These are phyloP conservation scores for Metarhizium brunneum DNA, from an alignment of 2,329 filamentous ascomycete species.

Conservation along the genomic window DNA sequence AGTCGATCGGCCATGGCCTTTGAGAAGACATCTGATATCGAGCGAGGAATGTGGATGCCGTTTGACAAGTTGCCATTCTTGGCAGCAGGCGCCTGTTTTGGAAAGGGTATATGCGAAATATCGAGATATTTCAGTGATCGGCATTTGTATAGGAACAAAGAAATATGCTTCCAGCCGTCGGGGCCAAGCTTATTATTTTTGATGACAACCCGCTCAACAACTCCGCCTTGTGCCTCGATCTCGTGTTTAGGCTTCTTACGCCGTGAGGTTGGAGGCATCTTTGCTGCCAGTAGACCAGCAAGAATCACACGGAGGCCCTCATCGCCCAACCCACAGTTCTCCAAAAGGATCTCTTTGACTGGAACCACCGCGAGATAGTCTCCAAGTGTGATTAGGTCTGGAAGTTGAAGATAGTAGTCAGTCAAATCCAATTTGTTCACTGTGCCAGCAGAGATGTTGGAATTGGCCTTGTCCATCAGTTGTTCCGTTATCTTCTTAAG, in stretches of 20 bases:
- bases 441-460: constrained; percentile 58
- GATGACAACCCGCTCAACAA: constrained; percentile 77
- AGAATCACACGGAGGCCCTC: constrained; percentile 81
- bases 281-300: constrained; percentile 75
- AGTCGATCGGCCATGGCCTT: constrained; percentile 70
- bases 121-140: constrained; percentile 79
- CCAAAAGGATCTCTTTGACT: constrained; percentile 74
- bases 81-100: constrained; percentile 28
- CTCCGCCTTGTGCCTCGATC: constrained; percentile 48
- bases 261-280: constrained; percentile 46
- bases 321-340: constrained; percentile 80
- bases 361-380: constrained; percentile 94
- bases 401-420: constrained; percentile 72
- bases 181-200: constrained; percentile 86
- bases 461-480: constrained; percentile 62
- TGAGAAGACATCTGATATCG: constrained; percentile 53
- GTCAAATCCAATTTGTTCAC: constrained; percentile 77
- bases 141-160: constrained; percentile 83
- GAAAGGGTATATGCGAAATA: constrained; percentile 76
- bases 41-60: constrained; percentile 23
- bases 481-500: constrained; percentile 88
- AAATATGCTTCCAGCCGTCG: constrained; percentile 87
- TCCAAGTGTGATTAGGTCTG: constrained; percentile 77
- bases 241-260: constrained; percentile 37
- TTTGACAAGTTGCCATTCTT: constrained; percentile 22